phyloP scores from a whole-genome alignment of 306 rosid genomes.

The Vicia faba region DNA sequence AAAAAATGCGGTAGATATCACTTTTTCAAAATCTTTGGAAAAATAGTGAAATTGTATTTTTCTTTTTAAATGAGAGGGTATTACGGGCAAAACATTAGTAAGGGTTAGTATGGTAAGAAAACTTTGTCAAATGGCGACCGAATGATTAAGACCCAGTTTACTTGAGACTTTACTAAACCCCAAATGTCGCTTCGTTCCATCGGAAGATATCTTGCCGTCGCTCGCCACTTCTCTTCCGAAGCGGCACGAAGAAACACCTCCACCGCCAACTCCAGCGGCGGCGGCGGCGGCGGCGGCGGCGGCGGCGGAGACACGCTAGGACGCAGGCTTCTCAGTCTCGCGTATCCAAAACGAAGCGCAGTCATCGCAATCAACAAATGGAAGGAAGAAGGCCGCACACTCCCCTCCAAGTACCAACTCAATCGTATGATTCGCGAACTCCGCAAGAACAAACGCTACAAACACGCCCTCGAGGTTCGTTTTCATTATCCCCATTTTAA shows the following conservation, averaged over 20 bases:
- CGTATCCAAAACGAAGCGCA: conserved; percentile 79
- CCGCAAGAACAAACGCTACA: conserved; percentile 75
- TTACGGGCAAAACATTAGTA: too few species aligned
- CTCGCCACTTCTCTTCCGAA: conserved; percentile 55
- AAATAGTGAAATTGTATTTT: too few species aligned
- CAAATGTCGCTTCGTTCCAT: conserved; percentile 53
- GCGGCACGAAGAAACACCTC: conserved; percentile 31
- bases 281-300: conserved; percentile 50
- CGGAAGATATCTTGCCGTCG: conserved; percentile 44
- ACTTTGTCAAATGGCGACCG: background rate
- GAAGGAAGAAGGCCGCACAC: conserved; percentile 77
- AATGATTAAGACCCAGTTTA: background rate
- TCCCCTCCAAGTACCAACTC: conserved; percentile 80
- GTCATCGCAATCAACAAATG: conserved; percentile 72
- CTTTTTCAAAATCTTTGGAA: too few species aligned
- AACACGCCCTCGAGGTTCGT: conserved; percentile 91
- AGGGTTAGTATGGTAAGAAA: too few species aligned
- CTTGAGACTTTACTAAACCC: background rate
- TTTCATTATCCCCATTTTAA: too few species aligned
- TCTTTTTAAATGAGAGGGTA: too few species aligned
- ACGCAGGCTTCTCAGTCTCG: conserved; percentile 72
- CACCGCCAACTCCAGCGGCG: conserved; percentile 36
- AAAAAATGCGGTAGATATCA: too few species aligned
- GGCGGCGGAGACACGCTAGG: conserved; percentile 71
- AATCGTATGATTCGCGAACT: conserved; percentile 89